phyloP scores from a whole-genome alignment of 78 protist species.

The Neovahlkampfia damariscottae region DNA sequence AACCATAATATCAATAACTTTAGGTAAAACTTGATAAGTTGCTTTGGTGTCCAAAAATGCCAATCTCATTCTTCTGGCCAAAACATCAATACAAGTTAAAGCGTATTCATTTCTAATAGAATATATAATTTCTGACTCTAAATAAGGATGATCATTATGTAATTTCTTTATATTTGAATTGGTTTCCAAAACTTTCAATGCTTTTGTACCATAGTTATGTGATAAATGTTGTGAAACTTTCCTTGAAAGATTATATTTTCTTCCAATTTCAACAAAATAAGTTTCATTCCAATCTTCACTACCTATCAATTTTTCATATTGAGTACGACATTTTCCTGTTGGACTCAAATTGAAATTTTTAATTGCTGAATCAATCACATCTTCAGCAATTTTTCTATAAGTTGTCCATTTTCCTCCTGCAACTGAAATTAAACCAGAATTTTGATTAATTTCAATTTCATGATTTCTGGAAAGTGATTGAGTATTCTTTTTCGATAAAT shows the following conservation, averaged over 20 bases:
- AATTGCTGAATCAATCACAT: slow-evolving; percentile 42
- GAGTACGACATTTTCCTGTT: neutral
- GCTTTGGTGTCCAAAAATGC: slow-evolving; percentile 62
- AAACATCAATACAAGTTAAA: slow-evolving; percentile 40
- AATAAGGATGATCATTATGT: neutral
- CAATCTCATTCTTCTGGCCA: slow-evolving; percentile 71
- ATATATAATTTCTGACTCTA: slow-evolving; percentile 72
- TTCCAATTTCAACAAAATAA: neutral
- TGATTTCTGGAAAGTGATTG: slow-evolving; percentile 17
- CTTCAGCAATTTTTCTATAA: slow-evolving; percentile 83
- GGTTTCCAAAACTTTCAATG: slow-evolving; percentile 13
- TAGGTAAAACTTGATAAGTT: slow-evolving; percentile 24
- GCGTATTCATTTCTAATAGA: slow-evolving; percentile 54
- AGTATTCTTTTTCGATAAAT: neutral
- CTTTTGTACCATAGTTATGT: slow-evolving; percentile 17
- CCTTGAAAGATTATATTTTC: slow-evolving; percentile 3
- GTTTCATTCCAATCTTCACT: neutral
- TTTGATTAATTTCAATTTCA: neutral
- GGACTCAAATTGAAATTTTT: neutral
- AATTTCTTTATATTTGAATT: slow-evolving; percentile 7
- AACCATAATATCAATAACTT: slow-evolving; percentile 41
- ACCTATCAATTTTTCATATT: neutral
- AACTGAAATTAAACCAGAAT: slow-evolving; percentile 55
- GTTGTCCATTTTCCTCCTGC: slow-evolving; percentile 97
- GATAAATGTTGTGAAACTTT: slow-evolving; percentile 29